A percentile compares a stretch with the other conserved stretches of the same genome.
Evolutionary conservation across 2,329 filamentous ascomycete species (phyloP).

Genomic region (Pezicula radicicola): DNA sequence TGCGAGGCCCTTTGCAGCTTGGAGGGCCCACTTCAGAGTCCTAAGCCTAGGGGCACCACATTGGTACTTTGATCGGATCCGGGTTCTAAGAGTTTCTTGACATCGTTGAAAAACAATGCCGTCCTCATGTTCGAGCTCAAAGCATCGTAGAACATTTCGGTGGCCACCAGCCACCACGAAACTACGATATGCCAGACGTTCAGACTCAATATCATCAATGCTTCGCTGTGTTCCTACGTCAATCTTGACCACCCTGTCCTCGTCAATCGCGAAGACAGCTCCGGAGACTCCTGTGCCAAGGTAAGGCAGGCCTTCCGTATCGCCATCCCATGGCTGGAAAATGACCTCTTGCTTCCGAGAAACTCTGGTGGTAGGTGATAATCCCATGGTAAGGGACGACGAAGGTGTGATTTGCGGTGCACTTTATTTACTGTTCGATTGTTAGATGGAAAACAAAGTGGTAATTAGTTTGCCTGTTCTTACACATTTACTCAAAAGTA

Average conservation of each 20-base stretch:
- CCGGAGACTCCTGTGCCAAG: slow-evolving; percentile 2
- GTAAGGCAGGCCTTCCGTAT: background rate
- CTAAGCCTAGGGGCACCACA: background rate
- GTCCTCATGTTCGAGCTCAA: background rate
- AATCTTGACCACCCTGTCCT: slow-evolving; percentile 1
- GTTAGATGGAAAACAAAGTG: too few species aligned
- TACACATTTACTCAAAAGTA: too few species aligned
- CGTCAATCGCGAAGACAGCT: slow-evolving; percentile 1
- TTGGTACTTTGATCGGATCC: background rate
- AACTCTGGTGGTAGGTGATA: too few species aligned
- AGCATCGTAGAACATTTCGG: background rate
- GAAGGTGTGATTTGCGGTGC: too few species aligned
- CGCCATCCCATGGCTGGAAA: background rate
- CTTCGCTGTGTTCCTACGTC: background rate
- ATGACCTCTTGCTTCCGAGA: too few species aligned
- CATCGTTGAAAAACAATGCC: slow-evolving; percentile 1
- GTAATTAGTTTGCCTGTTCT: too few species aligned
- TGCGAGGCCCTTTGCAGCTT: slow-evolving; percentile 1
- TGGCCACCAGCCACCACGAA: background rate
- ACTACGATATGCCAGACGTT: background rate
- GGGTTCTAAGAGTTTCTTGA: background rate
- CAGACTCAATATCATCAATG: slow-evolving; percentile 1
- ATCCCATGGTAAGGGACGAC: too few species aligned
- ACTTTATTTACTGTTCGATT: too few species aligned
- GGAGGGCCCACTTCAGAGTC: background rate